Conservation (phyloP, 2,329 filamentous ascomycete species). For the Cadophora gregata region DNA sequence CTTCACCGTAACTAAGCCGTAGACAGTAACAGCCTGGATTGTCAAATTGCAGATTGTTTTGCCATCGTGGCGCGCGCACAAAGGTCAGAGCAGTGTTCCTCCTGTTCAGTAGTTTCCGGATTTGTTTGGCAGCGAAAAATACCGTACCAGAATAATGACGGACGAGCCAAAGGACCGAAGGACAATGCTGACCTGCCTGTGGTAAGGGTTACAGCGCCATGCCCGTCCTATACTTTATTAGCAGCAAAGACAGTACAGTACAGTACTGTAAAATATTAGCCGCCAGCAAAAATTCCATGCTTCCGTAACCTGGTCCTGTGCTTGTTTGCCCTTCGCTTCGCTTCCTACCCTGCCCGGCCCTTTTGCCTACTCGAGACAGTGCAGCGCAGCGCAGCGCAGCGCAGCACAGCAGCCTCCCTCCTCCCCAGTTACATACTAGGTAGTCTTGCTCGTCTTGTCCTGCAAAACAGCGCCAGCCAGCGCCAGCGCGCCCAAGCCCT, state of each 20-base stretch:
- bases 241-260: no score
- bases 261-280: not conserved
- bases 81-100: not conserved
- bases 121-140: not conserved
- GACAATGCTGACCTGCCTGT: not conserved
- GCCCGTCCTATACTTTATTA: constrained; percentile 1
- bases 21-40: not conserved
- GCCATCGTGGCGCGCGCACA: constrained; percentile 3
- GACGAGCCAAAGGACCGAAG: not conserved
- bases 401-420: no score
- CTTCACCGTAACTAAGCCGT: not conserved
- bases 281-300: not conserved
- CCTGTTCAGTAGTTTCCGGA: not conserved
- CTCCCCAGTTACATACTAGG: no score
- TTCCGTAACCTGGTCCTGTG: not conserved
- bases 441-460: not conserved
- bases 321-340: not conserved
- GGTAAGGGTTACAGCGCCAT: not conserved
- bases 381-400: no score
- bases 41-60: constrained; percentile 2
- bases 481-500: not conserved
- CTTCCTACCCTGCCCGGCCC: not conserved
- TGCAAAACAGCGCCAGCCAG: not conserved
- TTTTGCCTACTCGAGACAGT: not conserved
- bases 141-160: not conserved